Percentiles rank a stretch among this genome's conserved stretches.
Conservation (phyloP, 2,329 filamentous ascomycete species). For the Chalara sp. region DNA sequence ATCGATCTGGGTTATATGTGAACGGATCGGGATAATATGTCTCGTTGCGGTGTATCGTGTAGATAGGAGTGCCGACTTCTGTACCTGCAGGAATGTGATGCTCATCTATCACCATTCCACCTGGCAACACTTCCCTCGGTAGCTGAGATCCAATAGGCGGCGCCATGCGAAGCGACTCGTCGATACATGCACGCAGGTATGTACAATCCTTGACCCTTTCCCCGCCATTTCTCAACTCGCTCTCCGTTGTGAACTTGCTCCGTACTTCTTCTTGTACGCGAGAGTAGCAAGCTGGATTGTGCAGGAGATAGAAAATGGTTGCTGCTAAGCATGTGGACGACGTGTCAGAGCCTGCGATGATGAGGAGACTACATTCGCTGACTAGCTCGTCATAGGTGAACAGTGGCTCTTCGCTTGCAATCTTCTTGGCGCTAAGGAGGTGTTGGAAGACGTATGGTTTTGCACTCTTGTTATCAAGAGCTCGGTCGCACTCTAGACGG, state of each 20-base stretch:
- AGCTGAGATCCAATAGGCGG: slow-evolving; percentile 20
- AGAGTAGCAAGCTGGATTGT: slow-evolving; percentile 24
- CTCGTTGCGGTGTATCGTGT: slow-evolving; percentile 38
- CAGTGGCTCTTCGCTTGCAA: too few relatives aligned
- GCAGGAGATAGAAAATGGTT: slow-evolving; percentile 32
- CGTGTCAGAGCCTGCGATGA: not conserved
- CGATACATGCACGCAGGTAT: slow-evolving; percentile 37
- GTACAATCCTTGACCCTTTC: slow-evolving; percentile 24
- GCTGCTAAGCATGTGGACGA: slow-evolving; percentile 30
- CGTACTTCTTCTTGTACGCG: slow-evolving; percentile 23
- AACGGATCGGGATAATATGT: slow-evolving; percentile 36
- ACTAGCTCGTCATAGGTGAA: slow-evolving; percentile 30
- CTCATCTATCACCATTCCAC: slow-evolving; percentile 21
- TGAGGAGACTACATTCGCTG: slow-evolving; percentile 18
- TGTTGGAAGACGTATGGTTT: too few relatives aligned
- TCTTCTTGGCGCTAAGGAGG: too few relatives aligned
- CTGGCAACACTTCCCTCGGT: slow-evolving; percentile 18
- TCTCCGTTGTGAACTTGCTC: slow-evolving; percentile 17
- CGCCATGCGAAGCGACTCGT: slow-evolving; percentile 22
- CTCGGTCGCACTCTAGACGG: too few relatives aligned
- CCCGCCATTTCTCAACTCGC: slow-evolving; percentile 27
- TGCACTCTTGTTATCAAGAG: too few relatives aligned
- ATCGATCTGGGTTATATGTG: slow-evolving; percentile 37
- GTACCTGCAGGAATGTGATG: slow-evolving; percentile 32
- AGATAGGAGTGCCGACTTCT: slow-evolving; percentile 37